These are phyloP conservation scores for Dryas octopetala DNA, from an alignment of 306 rosid genomes.

Conservation along the genomic window DNA sequence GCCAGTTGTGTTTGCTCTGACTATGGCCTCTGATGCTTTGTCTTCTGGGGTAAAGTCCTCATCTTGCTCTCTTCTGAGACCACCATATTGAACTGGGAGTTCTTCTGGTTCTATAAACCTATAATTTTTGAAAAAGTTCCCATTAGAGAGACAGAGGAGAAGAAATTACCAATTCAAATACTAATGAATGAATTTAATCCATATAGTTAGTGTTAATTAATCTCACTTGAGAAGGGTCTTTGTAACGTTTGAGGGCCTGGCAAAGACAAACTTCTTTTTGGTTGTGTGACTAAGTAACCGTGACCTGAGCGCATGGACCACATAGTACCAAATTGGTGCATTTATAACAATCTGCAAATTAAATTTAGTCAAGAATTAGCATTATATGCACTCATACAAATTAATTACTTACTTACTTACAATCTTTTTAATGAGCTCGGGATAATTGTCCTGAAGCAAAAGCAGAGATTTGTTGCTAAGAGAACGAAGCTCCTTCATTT, in stretches of 20 bases:
- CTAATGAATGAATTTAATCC: neutral
- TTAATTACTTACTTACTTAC: conserved; percentile 15
- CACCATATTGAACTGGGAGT: conserved; percentile 75
- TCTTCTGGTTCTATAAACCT: conserved; percentile 72
- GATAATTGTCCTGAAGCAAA: conserved; percentile 61
- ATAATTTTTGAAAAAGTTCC: neutral
- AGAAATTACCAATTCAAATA: neutral
- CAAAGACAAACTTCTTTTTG: conserved; percentile 57
- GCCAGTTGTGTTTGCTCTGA: conserved; percentile 44
- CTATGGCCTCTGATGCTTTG: conserved; percentile 39
- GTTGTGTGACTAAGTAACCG: conserved; percentile 47
- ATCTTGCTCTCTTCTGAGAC: conserved; percentile 70
- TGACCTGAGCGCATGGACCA: conserved; percentile 51
- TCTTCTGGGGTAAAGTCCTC: conserved; percentile 58
- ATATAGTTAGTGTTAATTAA: neutral
- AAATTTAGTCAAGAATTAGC: neutral
- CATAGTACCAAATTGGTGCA: conserved; percentile 82
- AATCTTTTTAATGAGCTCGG: conserved; percentile 52
- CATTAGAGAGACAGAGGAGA: neutral
- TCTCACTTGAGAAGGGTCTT: conserved; percentile 62
- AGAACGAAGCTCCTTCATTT: conserved; percentile 53
- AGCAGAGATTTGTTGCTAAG: conserved; percentile 39
- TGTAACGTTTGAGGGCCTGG: conserved; percentile 56
- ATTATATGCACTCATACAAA: neutral
- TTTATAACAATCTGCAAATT: conserved; percentile 58